phyloP scores from a whole-genome alignment of 768 basidiomycete species.

The Postia placenta region DNA sequence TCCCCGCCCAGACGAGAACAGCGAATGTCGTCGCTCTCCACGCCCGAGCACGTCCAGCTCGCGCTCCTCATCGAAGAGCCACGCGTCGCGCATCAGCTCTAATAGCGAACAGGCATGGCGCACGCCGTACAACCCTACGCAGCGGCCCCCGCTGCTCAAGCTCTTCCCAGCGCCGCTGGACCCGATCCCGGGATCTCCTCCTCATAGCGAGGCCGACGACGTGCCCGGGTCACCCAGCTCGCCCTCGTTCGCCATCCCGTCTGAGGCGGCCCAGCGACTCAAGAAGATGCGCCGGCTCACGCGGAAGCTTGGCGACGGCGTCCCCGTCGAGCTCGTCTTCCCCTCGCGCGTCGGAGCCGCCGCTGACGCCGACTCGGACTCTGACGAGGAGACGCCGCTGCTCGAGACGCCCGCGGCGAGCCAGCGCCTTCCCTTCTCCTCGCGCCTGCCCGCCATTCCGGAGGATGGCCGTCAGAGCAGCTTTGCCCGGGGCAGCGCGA shows the following conservation, averaged over 20 bases:
- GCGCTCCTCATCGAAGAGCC: slow-evolving; percentile 7
- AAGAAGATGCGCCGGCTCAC: slow-evolving; percentile 61
- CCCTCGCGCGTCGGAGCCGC: slow-evolving; percentile 21
- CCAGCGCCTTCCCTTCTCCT: neutral
- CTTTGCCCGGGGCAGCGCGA: neutral
- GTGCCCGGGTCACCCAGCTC: slow-evolving; percentile 3
- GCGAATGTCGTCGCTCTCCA: neutral
- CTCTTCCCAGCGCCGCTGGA: slow-evolving; percentile 8
- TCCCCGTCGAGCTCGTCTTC: slow-evolving; percentile 59
- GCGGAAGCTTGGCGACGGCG: slow-evolving; percentile 55
- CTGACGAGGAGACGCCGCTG: slow-evolving; percentile 13
- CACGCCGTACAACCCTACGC: slow-evolving; percentile 11
- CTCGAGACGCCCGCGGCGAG: neutral
- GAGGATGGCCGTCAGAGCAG: neutral
- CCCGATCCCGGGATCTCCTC: slow-evolving; percentile 17
- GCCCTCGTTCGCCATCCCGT: slow-evolving; percentile 35
- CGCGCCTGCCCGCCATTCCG: neutral
- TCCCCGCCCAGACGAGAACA: slow-evolving; percentile 7
- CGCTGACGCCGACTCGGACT: slow-evolving; percentile 10
- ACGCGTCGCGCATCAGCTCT: slow-evolving; percentile 6
- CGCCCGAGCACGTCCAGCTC: slow-evolving; percentile 3
- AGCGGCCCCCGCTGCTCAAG: slow-evolving; percentile 19
- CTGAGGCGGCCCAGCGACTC: slow-evolving; percentile 36
- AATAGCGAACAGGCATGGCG: slow-evolving; percentile 14
- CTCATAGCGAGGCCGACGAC: neutral